Conservation (phyloP, 495 filamentous ascomycete species). For the Daldinia concentrica region DNA sequence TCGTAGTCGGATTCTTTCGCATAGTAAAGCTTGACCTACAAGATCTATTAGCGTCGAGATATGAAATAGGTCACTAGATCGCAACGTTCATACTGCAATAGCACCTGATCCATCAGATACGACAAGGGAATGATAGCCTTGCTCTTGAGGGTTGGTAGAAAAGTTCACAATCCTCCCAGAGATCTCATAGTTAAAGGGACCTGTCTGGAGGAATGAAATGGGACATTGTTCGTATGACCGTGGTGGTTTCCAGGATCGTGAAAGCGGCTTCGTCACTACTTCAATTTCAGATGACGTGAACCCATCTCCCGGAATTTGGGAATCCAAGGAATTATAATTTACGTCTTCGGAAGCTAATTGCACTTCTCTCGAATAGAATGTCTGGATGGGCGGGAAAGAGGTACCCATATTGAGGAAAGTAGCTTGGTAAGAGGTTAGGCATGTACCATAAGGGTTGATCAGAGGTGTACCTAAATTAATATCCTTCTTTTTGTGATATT, state of each 20-base stretch:
- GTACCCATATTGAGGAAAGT: constrained; percentile 46
- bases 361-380: constrained; percentile 58
- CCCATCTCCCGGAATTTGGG: constrained; percentile 52
- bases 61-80: not conserved
- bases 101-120: constrained; percentile 68
- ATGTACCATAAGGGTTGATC: too few relatives aligned
- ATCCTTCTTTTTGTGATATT: not conserved
- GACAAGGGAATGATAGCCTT: constrained; percentile 63
- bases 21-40: constrained; percentile 57
- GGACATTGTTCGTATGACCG: constrained; percentile 59
- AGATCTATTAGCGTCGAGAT: not conserved
- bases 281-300: constrained; percentile 61
- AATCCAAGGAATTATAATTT: not conserved
- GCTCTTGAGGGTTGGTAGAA: constrained; percentile 41
- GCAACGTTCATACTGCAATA: constrained; percentile 56
- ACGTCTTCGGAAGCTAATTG: constrained; percentile 26
- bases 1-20: constrained; percentile 41
- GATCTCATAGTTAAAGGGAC: constrained; percentile 61
- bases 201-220: constrained; percentile 62
- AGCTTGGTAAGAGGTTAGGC: not conserved
- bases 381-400: constrained; percentile 59
- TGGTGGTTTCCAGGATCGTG: constrained; percentile 63
- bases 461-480: too few relatives aligned
- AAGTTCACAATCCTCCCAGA: constrained; percentile 69
- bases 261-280: constrained; percentile 51